A percentile compares a stretch with the other conserved stretches of the same genome.
Evolutionary conservation across 2,329 filamentous ascomycete species (phyloP).

Genomic region (Fusarium ramigenum): DNA sequence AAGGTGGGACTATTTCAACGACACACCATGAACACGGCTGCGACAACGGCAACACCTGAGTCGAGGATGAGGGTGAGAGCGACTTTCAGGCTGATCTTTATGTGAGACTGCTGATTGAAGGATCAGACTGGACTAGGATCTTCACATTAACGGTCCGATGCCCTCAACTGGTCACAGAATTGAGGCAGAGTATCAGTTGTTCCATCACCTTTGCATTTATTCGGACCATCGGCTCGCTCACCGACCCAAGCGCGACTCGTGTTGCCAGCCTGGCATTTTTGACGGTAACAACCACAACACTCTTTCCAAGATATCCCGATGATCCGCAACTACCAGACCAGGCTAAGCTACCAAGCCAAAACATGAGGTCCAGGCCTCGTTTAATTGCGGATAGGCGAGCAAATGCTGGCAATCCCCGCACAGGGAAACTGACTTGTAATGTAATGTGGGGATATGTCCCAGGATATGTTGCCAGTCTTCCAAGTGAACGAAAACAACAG

Average conservation of each 20-base stretch:
- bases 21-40: constrained; percentile 43
- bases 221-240: constrained; percentile 23
- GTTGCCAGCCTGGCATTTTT: constrained; percentile 16
- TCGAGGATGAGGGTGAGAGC: neutral
- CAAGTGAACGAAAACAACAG: constrained; percentile 22
- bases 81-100: constrained; percentile 16
- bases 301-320: constrained; percentile 10
- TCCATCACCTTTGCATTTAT: neutral
- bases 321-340: constrained; percentile 15
- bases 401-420: constrained; percentile 21
- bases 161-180: neutral
- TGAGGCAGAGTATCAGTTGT: neutral
- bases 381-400: neutral
- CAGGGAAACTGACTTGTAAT: constrained; percentile 17
- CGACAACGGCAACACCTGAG: constrained; percentile 15
- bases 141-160: neutral
- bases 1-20: constrained; percentile 42
- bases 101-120: neutral
- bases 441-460: constrained; percentile 18
- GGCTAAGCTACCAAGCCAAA: constrained; percentile 10
- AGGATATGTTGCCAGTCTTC: neutral
- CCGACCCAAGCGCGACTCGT: constrained; percentile 30
- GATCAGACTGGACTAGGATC: neutral
- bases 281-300: neutral
- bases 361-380: constrained; percentile 10